Evolutionary conservation across 2,329 filamentous ascomycete genomes (phyloP).

Genomic region (Hirsutella minnesotensis): DNA sequence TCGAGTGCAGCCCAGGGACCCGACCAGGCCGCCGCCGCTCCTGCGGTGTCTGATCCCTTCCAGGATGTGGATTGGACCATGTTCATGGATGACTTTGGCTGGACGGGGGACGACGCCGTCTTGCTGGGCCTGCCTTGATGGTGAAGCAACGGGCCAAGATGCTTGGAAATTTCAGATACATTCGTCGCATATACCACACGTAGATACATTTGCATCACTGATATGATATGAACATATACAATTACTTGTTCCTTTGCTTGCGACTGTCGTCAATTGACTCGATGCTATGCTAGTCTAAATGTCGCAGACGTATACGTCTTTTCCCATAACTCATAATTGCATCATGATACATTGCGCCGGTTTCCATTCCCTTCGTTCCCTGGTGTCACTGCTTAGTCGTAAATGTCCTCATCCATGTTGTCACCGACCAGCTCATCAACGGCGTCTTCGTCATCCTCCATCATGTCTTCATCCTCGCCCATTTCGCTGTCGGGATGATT

Average conservation of each 20-base stretch:
- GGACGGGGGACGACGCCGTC: conserved; percentile 20
- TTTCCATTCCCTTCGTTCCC: background rate
- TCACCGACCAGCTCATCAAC: conserved; percentile 54
- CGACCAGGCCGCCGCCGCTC: conserved; percentile 8
- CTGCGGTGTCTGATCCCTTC: conserved; percentile 19
- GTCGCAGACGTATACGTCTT: too few relatives aligned
- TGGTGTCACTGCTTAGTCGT: conserved; percentile 19
- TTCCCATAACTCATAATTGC: too few relatives aligned
- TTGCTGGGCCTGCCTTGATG: conserved; percentile 16
- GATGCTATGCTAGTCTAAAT: background rate
- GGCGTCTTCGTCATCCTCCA: conserved; percentile 61
- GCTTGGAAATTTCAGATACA: too few relatives aligned
- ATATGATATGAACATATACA: too few relatives aligned
- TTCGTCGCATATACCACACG: too few relatives aligned
- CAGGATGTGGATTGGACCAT: conserved; percentile 38
- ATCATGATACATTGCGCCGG: background rate
- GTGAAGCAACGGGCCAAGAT: background rate
- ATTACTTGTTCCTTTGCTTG: too few relatives aligned
- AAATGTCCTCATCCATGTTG: conserved; percentile 48
- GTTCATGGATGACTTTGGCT: conserved; percentile 38
- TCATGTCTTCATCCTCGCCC: conserved; percentile 59
- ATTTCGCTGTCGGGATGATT: conserved; percentile 61
- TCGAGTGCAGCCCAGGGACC: conserved; percentile 5
- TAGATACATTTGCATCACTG: too few relatives aligned
- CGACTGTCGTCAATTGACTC: too few relatives aligned